phyloP scores from a whole-genome alignment of 1,284 basidiomycete genomes.

The Cryptococcus sp. region DNA sequence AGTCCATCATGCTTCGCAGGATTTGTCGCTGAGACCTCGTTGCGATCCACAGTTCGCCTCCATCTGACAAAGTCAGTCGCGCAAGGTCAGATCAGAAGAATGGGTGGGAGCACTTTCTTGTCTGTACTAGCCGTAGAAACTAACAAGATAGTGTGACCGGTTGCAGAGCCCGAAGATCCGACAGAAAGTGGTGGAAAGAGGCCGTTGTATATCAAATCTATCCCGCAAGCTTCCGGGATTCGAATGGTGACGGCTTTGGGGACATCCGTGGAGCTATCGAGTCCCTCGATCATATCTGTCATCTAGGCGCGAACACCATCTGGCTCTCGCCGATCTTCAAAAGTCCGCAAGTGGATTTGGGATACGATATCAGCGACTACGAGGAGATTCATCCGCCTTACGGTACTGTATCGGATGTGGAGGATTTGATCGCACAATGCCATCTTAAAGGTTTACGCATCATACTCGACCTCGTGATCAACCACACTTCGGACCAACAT shows the following conservation, averaged over 20 bases:
- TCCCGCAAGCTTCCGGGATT: constrained; percentile 12
- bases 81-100: too few species aligned
- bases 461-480: constrained; percentile 53
- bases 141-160: too few species aligned
- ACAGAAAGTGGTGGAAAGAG: constrained; percentile 5
- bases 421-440: constrained; percentile 42
- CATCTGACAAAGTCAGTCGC: too few species aligned
- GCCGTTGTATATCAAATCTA: neutral
- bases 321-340: constrained; percentile 36
- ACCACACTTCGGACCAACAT: constrained; percentile 50
- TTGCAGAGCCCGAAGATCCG: too few species aligned
- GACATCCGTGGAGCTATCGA: constrained; percentile 52
- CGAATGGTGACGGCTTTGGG: constrained; percentile 46
- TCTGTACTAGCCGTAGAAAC: too few species aligned
- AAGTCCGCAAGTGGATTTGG: constrained; percentile 41
- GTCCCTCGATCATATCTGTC: constrained; percentile 53
- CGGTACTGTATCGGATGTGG: constrained; percentile 51
- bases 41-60: too few species aligned
- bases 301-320: constrained; percentile 52
- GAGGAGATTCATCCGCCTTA: constrained; percentile 49
- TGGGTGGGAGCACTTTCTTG: too few species aligned
- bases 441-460: constrained; percentile 46
- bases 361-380: constrained; percentile 47
- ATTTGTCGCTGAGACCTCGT: too few species aligned
- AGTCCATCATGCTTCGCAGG: too few species aligned